phyloP scores from a whole-genome alignment of 768 basidiomycete species.

The Rubroboletus satanas region DNA sequence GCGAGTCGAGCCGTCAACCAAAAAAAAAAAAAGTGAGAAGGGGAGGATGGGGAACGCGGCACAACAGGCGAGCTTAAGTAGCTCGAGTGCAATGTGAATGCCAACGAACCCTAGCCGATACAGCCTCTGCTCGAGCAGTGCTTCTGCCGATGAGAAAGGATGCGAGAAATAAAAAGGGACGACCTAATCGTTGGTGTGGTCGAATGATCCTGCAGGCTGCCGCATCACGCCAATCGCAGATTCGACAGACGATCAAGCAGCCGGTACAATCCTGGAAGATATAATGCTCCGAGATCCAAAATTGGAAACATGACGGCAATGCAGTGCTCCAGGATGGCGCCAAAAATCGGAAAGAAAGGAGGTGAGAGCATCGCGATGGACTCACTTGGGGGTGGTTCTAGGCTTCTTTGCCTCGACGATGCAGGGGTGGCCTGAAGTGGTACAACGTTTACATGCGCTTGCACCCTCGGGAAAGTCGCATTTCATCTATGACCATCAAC shows the following conservation, averaged over 20 bases:
- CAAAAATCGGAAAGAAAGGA: slow-evolving; percentile 3
- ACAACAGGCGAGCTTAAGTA: slow-evolving; percentile 20
- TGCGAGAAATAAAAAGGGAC: not conserved
- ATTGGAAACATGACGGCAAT: slow-evolving; percentile 21
- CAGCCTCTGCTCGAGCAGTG: slow-evolving; percentile 15
- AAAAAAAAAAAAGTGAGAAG: not conserved
- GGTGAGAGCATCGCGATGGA: slow-evolving; percentile 24
- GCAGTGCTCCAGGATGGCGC: slow-evolving; percentile 18
- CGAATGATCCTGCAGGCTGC: slow-evolving; percentile 5
- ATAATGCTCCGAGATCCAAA: slow-evolving; percentile 24
- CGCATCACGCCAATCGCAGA: slow-evolving; percentile 9
- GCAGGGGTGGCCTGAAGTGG: slow-evolving; percentile 66
- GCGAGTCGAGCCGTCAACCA: not conserved
- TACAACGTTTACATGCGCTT: slow-evolving; percentile 77
- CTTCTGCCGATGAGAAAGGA: slow-evolving; percentile 11
- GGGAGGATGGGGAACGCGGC: not conserved
- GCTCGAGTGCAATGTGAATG: slow-evolving; percentile 1
- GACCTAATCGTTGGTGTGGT: not conserved
- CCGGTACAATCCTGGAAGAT: slow-evolving; percentile 20
- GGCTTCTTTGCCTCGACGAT: slow-evolving; percentile 83
- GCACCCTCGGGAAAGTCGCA: slow-evolving; percentile 74
- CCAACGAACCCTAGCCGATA: not conserved
- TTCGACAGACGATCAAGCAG: slow-evolving; percentile 11
- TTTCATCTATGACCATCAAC: slow-evolving; percentile 59
- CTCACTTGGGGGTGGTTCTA: slow-evolving; percentile 78